These are phyloP conservation scores for Ganoderma meredithae DNA, from an alignment of 1,284 basidiomycete genomes.

Conservation along the genomic window DNA sequence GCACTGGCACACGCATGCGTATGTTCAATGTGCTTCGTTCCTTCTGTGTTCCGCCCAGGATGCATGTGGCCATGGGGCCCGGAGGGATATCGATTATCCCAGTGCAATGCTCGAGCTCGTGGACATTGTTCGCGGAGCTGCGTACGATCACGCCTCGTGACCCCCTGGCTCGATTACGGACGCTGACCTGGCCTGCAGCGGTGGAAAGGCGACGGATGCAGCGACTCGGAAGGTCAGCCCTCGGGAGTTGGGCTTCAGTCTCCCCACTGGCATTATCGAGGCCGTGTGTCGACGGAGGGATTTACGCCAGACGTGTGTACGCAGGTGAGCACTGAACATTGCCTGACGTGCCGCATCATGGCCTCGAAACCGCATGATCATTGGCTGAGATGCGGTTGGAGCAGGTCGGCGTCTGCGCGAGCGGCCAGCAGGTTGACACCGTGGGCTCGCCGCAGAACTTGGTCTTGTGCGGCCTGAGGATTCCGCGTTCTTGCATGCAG, in stretches of 20 bases:
- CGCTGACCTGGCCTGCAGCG: not conserved
- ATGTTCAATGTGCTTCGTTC: not conserved
- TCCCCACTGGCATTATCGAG: too few relatives aligned
- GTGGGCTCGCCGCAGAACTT: not conserved
- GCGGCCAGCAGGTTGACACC: not conserved
- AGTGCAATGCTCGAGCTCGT: too few relatives aligned
- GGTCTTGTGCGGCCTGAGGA: not conserved
- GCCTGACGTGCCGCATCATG: not conserved
- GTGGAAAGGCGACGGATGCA: not conserved
- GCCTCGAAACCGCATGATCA: not conserved
- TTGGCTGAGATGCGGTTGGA: not conserved
- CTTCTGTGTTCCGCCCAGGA: not conserved
- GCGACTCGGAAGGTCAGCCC: too few relatives aligned
- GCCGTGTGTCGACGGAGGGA: not conserved
- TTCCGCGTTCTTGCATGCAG: not conserved
- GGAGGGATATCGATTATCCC: not conserved
- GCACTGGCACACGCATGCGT: not conserved
- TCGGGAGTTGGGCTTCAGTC: too few relatives aligned
- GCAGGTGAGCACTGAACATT: not conserved
- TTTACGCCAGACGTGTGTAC: not conserved
- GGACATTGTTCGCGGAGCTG: not conserved
- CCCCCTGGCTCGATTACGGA: not conserved
- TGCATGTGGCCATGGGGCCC: not conserved
- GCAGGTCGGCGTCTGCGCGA: not conserved
- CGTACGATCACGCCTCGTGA: not conserved